A percentile compares a stretch with the other conserved stretches of the same genome.
Evolutionary conservation across 1,284 basidiomycete species (phyloP).

Genomic region (Melampsora americana): DNA sequence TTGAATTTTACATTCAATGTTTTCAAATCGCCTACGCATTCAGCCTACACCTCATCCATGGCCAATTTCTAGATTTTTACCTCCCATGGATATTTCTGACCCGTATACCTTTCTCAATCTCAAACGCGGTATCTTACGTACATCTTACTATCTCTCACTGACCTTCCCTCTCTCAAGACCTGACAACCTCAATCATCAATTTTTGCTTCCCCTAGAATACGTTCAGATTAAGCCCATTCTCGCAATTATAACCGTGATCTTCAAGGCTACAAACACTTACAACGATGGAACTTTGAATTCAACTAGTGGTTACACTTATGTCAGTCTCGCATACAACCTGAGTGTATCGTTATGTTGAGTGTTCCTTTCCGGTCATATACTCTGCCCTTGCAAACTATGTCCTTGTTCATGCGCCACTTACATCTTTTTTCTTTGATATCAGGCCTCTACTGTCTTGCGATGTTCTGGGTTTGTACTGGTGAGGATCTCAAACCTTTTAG

Average conservation of each 20-base stretch:
- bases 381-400: background rate
- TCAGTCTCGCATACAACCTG: constrained; percentile 55
- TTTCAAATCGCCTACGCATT: background rate
- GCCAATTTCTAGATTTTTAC: constrained; percentile 30
- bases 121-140: constrained; percentile 90
- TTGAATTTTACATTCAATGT: constrained; percentile 66
- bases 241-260: constrained; percentile 74
- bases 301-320: constrained; percentile 68
- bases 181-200: background rate
- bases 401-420: background rate
- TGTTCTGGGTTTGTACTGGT: constrained; percentile 88
- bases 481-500: constrained; percentile 82
- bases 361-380: constrained; percentile 48
- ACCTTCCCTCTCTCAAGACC: background rate
- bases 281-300: constrained; percentile 80
- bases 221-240: constrained; percentile 93
- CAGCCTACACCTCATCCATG: constrained; percentile 31
- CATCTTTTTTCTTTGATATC: constrained; percentile 48
- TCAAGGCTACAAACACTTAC: constrained; percentile 82
- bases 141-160: constrained; percentile 53
- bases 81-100: constrained; percentile 51
- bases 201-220: constrained; percentile 66
- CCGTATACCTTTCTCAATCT: constrained; percentile 86
- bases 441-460: constrained; percentile 79
- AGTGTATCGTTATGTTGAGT: constrained; percentile 64